Base-by-base conservation (phyloP, 1,284 basidiomycete species). In the Phellinidium pouzarii region DNA sequence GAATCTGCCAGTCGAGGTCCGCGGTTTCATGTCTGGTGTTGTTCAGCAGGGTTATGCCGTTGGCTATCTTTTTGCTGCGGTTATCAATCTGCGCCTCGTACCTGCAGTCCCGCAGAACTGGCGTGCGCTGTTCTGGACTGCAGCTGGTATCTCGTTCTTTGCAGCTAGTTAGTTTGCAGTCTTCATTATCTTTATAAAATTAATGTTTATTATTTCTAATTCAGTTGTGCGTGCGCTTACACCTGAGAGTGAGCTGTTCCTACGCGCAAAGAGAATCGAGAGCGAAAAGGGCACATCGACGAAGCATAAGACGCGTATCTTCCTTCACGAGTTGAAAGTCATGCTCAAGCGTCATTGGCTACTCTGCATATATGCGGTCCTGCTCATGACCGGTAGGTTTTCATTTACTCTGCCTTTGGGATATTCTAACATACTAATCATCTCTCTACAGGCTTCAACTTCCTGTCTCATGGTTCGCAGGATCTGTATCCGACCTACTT, bases 331-430 rank as follows among this genome's bases (percentile, higher is more conserved):
- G 65, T 79, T 76, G 50, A 66, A 75, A 67, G 66, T 69, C 50
- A 96, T 96, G 86, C 70, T 97, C 55, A 89, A 82, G 71, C 70
- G 65, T 2, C 90, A 97, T 66, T 96, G 94, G 92, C 61, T 85
- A 14, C 68, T 90, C 26, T 91, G 85, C 66, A 83, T 97, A 56
- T 97, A 94, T 65, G 87, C 87, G 1, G 74, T 87, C 7, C 64
- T 91, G 42, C 72, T 91, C 46, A 88, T 89, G 85, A 81, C 81
- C 2, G 86, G 85, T 84, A 58, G 22, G 81, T 67, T 11, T 34
- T 34, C 36, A 29, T 8, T 34, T 6, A n/a, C 36, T n/a, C 37
- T 9, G 44, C 3, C 14, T 27, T 19, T 27, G 44, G 27, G 20
- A 38, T 43, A 45, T 27, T 37, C 31, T 31, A 17, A 26, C 9